Evolutionary conservation across 768 basidiomycete species (phyloP).

Genomic region (Ramaria sp.): DNA sequence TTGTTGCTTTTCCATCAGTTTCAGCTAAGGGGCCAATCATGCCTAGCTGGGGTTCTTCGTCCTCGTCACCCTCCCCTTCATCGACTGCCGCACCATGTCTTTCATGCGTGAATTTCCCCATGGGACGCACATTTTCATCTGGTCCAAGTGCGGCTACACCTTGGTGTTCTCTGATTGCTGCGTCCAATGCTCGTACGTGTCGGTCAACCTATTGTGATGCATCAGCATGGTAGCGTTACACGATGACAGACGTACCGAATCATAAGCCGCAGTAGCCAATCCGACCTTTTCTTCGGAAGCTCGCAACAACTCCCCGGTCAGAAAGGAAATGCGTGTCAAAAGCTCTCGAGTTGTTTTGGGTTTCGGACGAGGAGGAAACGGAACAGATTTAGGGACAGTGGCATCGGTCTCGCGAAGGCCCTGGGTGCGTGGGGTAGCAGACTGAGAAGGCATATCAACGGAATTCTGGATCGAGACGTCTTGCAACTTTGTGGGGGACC

Average conservation of each 20-base stretch:
- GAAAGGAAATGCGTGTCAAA: conserved; percentile 46
- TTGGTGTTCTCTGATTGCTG: conserved; percentile 57
- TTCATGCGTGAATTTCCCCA: conserved; percentile 3
- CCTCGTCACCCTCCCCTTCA: conserved; percentile 16
- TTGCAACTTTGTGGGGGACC: not conserved
- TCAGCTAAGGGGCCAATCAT: conserved; percentile 9
- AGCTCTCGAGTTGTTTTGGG: conserved; percentile 36
- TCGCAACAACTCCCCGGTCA: conserved; percentile 49
- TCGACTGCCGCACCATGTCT: conserved; percentile 15
- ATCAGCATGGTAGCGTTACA: not conserved
- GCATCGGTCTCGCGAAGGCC: conserved; percentile 5
- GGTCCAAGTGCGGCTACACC: conserved; percentile 42
- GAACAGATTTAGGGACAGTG: conserved; percentile 8
- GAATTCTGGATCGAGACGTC: not conserved
- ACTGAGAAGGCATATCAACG: not conserved
- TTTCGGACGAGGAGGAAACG: conserved; percentile 6
- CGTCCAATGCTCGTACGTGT: conserved; percentile 68
- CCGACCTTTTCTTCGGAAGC: conserved; percentile 72
- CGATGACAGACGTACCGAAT: conserved; percentile 39
- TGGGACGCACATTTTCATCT: conserved; percentile 40
- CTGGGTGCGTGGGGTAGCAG: not conserved
- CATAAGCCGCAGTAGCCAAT: conserved; percentile 57
- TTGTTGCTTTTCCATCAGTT: not conserved
- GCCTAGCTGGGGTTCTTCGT: conserved; percentile 16
- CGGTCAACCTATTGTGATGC: conserved; percentile 50